These are phyloP conservation scores for Mucor saturninus DNA, from an alignment of 371 early-diverging fungal genomes.

Conservation along the genomic window DNA sequence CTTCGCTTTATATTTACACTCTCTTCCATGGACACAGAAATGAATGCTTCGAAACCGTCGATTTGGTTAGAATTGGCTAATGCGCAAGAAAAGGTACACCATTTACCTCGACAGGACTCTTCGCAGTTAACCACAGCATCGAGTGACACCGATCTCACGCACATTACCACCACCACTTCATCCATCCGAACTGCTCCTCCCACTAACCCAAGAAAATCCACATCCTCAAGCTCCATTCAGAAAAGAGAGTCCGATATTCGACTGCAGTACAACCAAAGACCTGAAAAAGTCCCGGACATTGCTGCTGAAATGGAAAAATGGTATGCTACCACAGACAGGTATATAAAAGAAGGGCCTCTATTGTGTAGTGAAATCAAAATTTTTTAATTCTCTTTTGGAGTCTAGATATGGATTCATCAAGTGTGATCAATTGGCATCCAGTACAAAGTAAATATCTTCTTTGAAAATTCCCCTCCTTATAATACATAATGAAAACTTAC, in stretches of 20 bases:
- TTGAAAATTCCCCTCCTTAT: too few relatives aligned
- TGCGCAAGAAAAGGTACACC: conserved; percentile 13
- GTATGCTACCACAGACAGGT: conserved; percentile 56
- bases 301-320: conserved; percentile 57
- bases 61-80: conserved; percentile 18
- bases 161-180: conserved; percentile 8
- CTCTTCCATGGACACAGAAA: not conserved
- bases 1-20: too few relatives aligned
- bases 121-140: conserved; percentile 24
- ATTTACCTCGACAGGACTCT: conserved; percentile 11
- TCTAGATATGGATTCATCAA: conserved; percentile 54
- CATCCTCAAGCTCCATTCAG: conserved; percentile 2
- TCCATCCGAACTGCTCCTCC: conserved; percentile 10
- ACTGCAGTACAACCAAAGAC: conserved; percentile 31
- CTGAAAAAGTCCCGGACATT: conserved; percentile 39
- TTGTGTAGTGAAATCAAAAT: not conserved
- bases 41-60: conserved; percentile 1
- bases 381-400: not conserved
- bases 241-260: conserved; percentile 12
- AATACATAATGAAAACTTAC: too few relatives aligned
- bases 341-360: not conserved
- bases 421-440: conserved; percentile 27
- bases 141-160: conserved; percentile 29
- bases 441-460: not conserved
- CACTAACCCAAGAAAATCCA: conserved; percentile 7